A percentile compares a stretch with the other conserved stretches of the same genome.
Conservation (phyloP, 768 basidiomycete genomes). For the Naematelia aurantialba region DNA sequence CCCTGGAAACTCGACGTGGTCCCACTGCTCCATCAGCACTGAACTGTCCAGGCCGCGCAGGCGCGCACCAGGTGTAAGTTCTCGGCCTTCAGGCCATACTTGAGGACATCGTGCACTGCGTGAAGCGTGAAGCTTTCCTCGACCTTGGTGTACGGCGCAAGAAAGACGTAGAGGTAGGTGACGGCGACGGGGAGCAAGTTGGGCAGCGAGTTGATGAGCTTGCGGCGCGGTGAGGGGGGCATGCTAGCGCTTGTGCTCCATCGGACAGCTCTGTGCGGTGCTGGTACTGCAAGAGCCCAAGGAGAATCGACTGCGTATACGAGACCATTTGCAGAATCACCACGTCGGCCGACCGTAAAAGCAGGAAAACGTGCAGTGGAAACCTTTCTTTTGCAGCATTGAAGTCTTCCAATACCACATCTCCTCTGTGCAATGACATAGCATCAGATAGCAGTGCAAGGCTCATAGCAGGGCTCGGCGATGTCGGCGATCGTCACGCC, state of each 20-base stretch:
- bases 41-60: neutral
- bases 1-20: slow-evolving; percentile 83
- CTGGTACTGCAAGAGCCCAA: neutral
- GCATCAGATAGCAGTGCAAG: neutral
- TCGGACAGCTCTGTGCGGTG: neutral
- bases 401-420: too few relatives aligned
- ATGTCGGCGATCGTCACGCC: slow-evolving; percentile 21
- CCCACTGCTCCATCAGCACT: slow-evolving; percentile 60
- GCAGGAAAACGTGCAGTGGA: too few relatives aligned
- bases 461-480: too few relatives aligned
- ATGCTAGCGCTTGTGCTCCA: neutral
- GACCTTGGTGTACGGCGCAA: slow-evolving; percentile 89
- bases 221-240: slow-evolving; percentile 13
- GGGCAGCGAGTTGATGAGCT: slow-evolving; percentile 17
- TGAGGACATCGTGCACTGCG: slow-evolving; percentile 78
- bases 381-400: too few relatives aligned
- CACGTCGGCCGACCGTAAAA: too few relatives aligned
- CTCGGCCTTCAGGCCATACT: slow-evolving; percentile 59
- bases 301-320: neutral
- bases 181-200: slow-evolving; percentile 25
- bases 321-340: neutral
- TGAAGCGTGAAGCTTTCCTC: slow-evolving; percentile 97
- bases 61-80: slow-evolving; percentile 12
- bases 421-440: neutral
- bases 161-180: slow-evolving; percentile 59